phyloP scores from a whole-genome alignment of 768 basidiomycete genomes.

The Suillus tomentosus region DNA sequence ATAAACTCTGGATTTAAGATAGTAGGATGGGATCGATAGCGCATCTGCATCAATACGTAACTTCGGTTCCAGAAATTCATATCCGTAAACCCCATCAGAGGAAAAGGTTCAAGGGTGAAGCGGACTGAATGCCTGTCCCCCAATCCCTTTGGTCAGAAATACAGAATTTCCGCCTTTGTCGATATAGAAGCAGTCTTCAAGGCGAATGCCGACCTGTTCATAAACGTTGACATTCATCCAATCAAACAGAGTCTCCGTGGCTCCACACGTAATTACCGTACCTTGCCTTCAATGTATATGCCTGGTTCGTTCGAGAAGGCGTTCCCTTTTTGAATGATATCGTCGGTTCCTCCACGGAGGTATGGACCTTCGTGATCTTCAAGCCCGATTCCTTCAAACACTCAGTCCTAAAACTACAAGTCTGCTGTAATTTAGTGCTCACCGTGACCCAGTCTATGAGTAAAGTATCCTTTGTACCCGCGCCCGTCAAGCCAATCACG shows the following conservation, averaged over 20 bases:
- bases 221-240: conserved; percentile 13
- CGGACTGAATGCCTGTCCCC: conserved; percentile 51
- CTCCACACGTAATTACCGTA: conserved; percentile 26
- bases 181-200: conserved; percentile 85
- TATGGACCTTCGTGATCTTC: conserved; percentile 85
- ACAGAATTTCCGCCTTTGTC: conserved; percentile 51
- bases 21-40: neutral
- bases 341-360: conserved; percentile 67
- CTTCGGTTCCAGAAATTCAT: neutral
- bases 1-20: neutral
- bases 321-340: conserved; percentile 61
- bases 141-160: conserved; percentile 65
- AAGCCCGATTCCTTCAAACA: conserved; percentile 70
- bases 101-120: conserved; percentile 33
- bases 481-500: conserved; percentile 46
- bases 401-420: conserved; percentile 13
- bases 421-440: conserved; percentile 18
- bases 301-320: conserved; percentile 85
- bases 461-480: conserved; percentile 64
- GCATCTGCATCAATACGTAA: too few relatives aligned
- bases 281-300: conserved; percentile 70
- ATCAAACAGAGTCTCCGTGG: conserved; percentile 8
- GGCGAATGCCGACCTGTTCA: conserved; percentile 67
- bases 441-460: conserved; percentile 84
- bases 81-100: neutral